A percentile compares a stretch with the other conserved stretches of the same genome.
Conservation (phyloP, 352 stramenopile genomes). For the Blastocystis sp. region DNA sequence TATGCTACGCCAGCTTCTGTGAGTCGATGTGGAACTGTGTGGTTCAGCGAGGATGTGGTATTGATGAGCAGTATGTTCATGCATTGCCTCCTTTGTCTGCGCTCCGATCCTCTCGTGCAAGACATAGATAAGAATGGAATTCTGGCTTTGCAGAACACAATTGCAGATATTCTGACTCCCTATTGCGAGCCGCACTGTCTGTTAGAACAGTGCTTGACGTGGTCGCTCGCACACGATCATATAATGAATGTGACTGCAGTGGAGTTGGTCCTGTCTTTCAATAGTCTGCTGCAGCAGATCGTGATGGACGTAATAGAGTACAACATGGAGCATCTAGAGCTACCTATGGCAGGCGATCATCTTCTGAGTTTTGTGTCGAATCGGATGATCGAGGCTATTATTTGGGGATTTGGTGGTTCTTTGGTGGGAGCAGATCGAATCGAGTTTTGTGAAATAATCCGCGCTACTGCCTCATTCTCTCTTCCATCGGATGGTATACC, state of each 20-base stretch:
- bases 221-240: slow-evolving; percentile 80
- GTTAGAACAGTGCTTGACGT: slow-evolving; percentile 82
- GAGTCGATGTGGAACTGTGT: slow-evolving; percentile 98
- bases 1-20: slow-evolving; percentile 98
- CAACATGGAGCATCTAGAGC: slow-evolving; percentile 95
- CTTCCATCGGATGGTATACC: slow-evolving; percentile 74
- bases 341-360: slow-evolving; percentile 90
- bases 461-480: slow-evolving; percentile 75
- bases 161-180: slow-evolving; percentile 50
- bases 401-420: slow-evolving; percentile 96
- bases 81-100: slow-evolving; percentile 64
- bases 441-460: slow-evolving; percentile 82
- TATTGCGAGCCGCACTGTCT: slow-evolving; percentile 70
- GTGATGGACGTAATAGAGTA: slow-evolving; percentile 90
- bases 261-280: slow-evolving; percentile 89
- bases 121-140: neutral
- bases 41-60: slow-evolving; percentile 92
- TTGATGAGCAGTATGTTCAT: slow-evolving; percentile 81
- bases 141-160: slow-evolving; percentile 49
- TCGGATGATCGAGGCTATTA: slow-evolving; percentile 91
- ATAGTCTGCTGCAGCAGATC: slow-evolving; percentile 85
- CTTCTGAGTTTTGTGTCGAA: slow-evolving; percentile 87
- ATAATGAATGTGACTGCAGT: slow-evolving; percentile 90
- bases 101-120: neutral
- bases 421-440: slow-evolving; percentile 84